phyloP scores from a whole-genome alignment of 2,329 filamentous ascomycete species.

The Penicillium sp. region DNA sequence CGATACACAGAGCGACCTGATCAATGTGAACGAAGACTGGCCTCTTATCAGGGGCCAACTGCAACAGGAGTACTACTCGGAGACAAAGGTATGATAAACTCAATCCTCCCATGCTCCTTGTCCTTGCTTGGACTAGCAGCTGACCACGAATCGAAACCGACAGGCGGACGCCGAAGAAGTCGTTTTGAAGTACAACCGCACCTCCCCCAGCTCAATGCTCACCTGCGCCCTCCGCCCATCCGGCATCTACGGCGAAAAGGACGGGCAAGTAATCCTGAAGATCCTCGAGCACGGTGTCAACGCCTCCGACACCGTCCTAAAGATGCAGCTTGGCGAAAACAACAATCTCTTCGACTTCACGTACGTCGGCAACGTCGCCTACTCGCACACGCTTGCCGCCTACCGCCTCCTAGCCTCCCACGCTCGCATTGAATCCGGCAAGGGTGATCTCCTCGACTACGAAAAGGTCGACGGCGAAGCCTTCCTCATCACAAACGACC shows the following conservation, averaged over 20 bases:
- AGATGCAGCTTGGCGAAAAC: slow-evolving; percentile 79
- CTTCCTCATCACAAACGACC: slow-evolving; percentile 89
- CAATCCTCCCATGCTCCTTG: not conserved
- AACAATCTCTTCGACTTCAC: slow-evolving; percentile 73
- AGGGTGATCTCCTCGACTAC: slow-evolving; percentile 68
- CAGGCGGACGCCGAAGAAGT: slow-evolving; percentile 79
- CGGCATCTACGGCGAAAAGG: slow-evolving; percentile 89
- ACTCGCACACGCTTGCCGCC: slow-evolving; percentile 83
- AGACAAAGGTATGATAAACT: slow-evolving; percentile 72
- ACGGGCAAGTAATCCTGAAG: slow-evolving; percentile 74
- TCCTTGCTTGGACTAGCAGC: not conserved
- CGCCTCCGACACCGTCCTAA: slow-evolving; percentile 63
- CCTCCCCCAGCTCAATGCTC: slow-evolving; percentile 63
- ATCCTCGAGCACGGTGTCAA: slow-evolving; percentile 73
- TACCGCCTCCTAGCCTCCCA: slow-evolving; percentile 70
- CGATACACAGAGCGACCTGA: slow-evolving; percentile 78
- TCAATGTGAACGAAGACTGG: slow-evolving; percentile 84
- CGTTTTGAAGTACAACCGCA: slow-evolving; percentile 76
- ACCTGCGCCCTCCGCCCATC: slow-evolving; percentile 85
- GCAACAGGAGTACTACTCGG: slow-evolving; percentile 83
- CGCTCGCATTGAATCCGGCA: slow-evolving; percentile 45
- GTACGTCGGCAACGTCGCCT: slow-evolving; percentile 70
- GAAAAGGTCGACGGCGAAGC: slow-evolving; percentile 82
- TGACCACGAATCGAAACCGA: slow-evolving; percentile 24
- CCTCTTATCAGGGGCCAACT: slow-evolving; percentile 73